Conservation (phyloP, 345 rosid species). For the Arabis hirsuta region DNA sequence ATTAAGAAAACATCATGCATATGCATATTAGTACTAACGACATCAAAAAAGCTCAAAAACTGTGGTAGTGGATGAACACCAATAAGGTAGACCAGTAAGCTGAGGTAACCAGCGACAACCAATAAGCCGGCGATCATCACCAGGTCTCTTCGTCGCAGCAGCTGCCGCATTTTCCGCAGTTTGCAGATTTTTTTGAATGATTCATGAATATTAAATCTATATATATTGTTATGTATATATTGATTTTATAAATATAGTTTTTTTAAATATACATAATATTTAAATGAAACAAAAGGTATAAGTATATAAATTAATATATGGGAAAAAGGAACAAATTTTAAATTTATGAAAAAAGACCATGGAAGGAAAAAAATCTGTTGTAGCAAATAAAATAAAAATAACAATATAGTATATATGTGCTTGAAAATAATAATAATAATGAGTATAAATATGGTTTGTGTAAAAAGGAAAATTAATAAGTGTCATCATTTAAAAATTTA, state of each 20-base stretch:
- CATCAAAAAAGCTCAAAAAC: conserved; percentile 1
- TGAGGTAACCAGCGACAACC: neutral
- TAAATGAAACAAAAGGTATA: neutral
- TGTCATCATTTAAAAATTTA: too few relatives aligned
- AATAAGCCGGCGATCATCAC: conserved; percentile 6
- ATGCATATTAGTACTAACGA: conserved; percentile 17
- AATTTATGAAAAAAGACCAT: neutral
- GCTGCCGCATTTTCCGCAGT: neutral
- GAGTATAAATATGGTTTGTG: too few relatives aligned
- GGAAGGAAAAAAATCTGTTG: neutral
- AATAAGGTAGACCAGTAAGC: conserved; percentile 13
- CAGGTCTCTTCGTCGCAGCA: conserved; percentile 3
- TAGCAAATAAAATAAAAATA: neutral
- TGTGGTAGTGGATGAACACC: conserved; percentile 4
- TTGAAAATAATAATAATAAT: neutral
- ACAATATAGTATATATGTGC: neutral
- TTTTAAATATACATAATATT: neutral
- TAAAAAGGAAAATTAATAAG: too few relatives aligned
- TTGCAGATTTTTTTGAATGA: neutral
- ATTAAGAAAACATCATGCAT: neutral
- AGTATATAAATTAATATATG: neutral
- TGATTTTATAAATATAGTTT: too few relatives aligned
- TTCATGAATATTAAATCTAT: neutral
- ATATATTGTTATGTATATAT: neutral
- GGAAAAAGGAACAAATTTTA: neutral